Conservation (phyloP, 306 rosid genomes). For the Sicyos baderoa region DNA sequence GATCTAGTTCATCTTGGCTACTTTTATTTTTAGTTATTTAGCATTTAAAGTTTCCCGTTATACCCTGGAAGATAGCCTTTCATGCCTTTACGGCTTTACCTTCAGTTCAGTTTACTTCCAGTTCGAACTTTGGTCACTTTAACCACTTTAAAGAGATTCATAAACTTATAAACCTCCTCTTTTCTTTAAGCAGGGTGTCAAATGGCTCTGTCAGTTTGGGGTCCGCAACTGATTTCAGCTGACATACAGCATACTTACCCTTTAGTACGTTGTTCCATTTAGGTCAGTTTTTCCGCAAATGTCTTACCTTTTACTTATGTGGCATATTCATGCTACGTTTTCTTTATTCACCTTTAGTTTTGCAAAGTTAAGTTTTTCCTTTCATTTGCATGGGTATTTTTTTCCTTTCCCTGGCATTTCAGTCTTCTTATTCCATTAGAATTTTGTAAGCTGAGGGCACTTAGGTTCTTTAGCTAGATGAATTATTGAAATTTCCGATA, state of each 20-base stretch:
- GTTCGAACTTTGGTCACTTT: constrained; percentile 48
- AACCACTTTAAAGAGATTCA: constrained; percentile 36
- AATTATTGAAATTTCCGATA: background rate
- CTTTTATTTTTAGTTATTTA: background rate
- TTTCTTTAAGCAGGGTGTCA: constrained; percentile 98
- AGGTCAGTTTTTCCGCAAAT: constrained; percentile 73
- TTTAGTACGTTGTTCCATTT: constrained; percentile 75
- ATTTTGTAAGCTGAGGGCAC: background rate
- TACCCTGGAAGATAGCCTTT: constrained; percentile 42
- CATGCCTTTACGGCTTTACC: constrained; percentile 44
- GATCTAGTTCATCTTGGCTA: background rate
- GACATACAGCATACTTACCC: constrained; percentile 93
- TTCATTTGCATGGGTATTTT: constrained; percentile 18
- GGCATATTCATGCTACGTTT: constrained; percentile 56
- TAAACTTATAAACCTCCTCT: constrained; percentile 70
- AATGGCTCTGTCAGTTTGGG: constrained; percentile 93
- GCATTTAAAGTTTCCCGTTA: constrained; percentile 33
- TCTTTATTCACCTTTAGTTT: constrained; percentile 22
- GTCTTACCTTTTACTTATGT: constrained; percentile 51
- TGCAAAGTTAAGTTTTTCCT: constrained; percentile 24
- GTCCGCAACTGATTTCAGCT: constrained; percentile 93
- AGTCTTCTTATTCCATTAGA: background rate
- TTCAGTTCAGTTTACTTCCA: constrained; percentile 48
- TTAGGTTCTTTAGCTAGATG: constrained; percentile 9
- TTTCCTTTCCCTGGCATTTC: constrained; percentile 5